Evolutionary conservation across 2,329 filamentous ascomycete species (phyloP), one percentile per base, ranked within the genome.

Genomic region (Trichophyton benhamiae): DNA sequence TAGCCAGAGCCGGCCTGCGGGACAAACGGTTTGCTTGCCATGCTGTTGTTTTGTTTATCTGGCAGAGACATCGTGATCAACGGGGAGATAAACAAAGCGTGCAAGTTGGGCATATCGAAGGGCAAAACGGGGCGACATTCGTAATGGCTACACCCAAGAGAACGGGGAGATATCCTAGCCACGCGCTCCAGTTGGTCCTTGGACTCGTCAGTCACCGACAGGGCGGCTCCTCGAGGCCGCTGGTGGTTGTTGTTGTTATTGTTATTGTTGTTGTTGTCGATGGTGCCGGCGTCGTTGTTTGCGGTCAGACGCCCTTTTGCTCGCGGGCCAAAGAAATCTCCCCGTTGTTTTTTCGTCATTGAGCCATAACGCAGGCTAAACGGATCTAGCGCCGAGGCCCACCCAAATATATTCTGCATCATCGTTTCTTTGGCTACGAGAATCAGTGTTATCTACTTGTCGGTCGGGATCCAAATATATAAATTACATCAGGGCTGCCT

Each of bases 1-100:
- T 81, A 78, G 55, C 80, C 83, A 53, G 83, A 78, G 36, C 17
- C 13, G 65, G 86, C 80, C 63, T 84, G 82, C 60, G 89, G 87
- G 76, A 86, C 86, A 69, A 87, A 80, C 46, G 85, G 83, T 76
- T 79, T 77, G 72, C 69, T 70, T 69, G 78, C 76, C 69, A 77
- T 77, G 72, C 72, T 73, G 68, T 74, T 77, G 74, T 75, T 77
- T 59, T 77, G 78, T 75, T 79, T 81, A 74, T 82, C 78, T 70
- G 73, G 72, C 64, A 75, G 75, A 74, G 82, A 78, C 70, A 78
- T 75, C 68, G 71, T 65, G 63, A 60, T 46, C 42, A 44, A 44
- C 17, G 27, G 58, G 9, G 59, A 20, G 27, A 60, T 61, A 59
- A 63, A 60, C 66, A 66, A 74, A 69, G 72, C 74, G 71, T 74